phyloP scores from a whole-genome alignment of 345 rosid species.

The Geranium rotundifolium region DNA sequence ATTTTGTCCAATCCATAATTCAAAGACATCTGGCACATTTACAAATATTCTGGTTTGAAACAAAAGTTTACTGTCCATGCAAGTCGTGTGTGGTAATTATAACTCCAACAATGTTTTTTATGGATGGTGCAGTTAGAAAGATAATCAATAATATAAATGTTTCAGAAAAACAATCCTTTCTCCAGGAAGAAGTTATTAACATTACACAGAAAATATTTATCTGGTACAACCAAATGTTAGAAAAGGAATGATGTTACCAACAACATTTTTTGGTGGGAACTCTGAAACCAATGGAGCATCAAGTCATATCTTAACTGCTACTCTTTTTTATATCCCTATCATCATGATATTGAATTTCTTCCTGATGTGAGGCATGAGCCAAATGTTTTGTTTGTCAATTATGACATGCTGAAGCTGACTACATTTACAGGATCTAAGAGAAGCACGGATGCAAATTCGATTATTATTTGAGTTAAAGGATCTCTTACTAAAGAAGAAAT shows the following conservation, averaged over 20 bases:
- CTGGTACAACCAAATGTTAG: neutral
- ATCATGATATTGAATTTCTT: neutral
- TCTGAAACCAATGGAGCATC: neutral
- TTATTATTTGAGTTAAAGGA: slow-evolving; percentile 50
- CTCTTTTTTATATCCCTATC: too few relatives aligned
- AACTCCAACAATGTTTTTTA: neutral
- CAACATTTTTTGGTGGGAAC: neutral
- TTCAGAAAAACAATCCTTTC: neutral
- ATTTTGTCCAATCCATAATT: neutral
- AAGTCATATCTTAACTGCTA: too few relatives aligned
- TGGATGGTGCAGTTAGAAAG: neutral
- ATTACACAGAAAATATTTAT: neutral
- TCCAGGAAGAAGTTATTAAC: neutral
- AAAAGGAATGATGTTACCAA: too few relatives aligned
- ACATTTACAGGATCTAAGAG: slow-evolving; percentile 49
- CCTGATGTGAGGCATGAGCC: neutral
- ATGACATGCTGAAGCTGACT: slow-evolving; percentile 4
- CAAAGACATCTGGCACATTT: neutral
- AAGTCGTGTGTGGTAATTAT: neutral
- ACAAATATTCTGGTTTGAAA: neutral
- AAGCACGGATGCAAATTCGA: slow-evolving; percentile 45
- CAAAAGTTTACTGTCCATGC: neutral
- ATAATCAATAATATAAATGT: neutral
- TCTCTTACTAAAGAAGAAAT: slow-evolving; percentile 61
- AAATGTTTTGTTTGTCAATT: neutral